These are phyloP conservation scores for Neurospora sp. DNA, from an alignment of 495 filamentous ascomycete species.

Conservation along the genomic window DNA sequence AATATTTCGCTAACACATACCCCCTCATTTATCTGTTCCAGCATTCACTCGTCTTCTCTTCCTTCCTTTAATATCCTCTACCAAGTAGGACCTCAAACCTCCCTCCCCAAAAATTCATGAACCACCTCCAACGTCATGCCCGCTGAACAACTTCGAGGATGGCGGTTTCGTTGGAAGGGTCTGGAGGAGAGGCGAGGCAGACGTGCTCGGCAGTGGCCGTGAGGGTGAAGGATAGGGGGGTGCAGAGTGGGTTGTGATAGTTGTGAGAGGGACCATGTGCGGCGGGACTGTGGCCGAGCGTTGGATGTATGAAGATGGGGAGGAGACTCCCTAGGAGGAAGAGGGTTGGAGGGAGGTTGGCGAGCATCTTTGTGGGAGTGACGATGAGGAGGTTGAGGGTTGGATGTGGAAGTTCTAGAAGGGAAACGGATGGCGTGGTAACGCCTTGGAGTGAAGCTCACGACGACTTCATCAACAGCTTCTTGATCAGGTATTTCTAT, in stretches of 20 bases:
- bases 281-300: background rate
- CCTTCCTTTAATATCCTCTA: no score
- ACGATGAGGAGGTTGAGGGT: background rate
- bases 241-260: background rate
- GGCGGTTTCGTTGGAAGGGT: background rate
- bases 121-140: background rate
- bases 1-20: conserved; percentile 13
- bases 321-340: background rate
- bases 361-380: background rate
- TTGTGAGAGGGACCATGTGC: background rate
- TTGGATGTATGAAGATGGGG: background rate
- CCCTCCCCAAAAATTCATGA: background rate
- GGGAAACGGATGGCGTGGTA: background rate
- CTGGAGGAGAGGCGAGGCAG: background rate
- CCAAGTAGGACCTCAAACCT: background rate
- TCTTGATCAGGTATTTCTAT: background rate
- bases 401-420: background rate
- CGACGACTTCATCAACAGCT: background rate
- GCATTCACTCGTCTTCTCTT: no score
- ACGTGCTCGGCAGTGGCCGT: background rate
- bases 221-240: conserved; percentile 2
- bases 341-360: background rate
- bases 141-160: conserved; percentile 3
- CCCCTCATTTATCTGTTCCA: conserved; percentile 13
- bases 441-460: background rate